Evolutionary conservation across 768 basidiomycete species (phyloP), one percentile per base, ranked within the genome.

Genomic region (Suillus fuscotomentosus): DNA sequence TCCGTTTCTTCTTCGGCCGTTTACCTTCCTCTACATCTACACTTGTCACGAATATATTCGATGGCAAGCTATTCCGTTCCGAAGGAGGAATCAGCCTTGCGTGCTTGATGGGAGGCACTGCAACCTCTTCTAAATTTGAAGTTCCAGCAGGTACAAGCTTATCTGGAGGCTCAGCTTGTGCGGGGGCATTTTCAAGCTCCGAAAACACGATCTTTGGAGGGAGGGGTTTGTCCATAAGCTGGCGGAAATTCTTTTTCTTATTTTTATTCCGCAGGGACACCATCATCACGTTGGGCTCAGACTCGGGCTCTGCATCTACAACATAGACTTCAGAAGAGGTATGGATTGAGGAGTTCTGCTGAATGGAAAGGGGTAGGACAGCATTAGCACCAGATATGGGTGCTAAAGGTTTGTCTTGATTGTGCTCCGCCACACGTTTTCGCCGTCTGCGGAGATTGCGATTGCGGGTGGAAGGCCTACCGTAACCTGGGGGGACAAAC

Each of bases 231-330:
- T 75, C 67, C 73, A 88, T 80, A 8, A 83, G 76, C 57, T 83
- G 78, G 68, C 82, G 86, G 75, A 88, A 91, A 22, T 86, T 86
- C 63, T 84, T 88, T 53, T 83, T 85, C 73, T 92, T 92, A 74
- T 91, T 92, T 75, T 90, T 91, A 72, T 90, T 92, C 51, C 84
- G 80, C 24, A 91, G 74, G 0, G 84, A 84, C 48, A 84, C 78
- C 48, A 13, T 55, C 15, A 61, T 51, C 1, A 48, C 36, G 27
- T 48, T 45, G 24, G 50, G 39, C 7, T 39, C 53, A 10, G 66
- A 65, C 71, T 53, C 53, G 6, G 53, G 80, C 65, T 51, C 17
- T 2, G 15, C 71, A 63, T 63, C 69, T 66, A 63, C 65, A 47
- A 60, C 27, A 39, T 56, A n/a, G 24, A 36, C 50, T 38, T 17